phyloP scores from a whole-genome alignment of 495 filamentous ascomycete species.

The Daldinia loculata region DNA sequence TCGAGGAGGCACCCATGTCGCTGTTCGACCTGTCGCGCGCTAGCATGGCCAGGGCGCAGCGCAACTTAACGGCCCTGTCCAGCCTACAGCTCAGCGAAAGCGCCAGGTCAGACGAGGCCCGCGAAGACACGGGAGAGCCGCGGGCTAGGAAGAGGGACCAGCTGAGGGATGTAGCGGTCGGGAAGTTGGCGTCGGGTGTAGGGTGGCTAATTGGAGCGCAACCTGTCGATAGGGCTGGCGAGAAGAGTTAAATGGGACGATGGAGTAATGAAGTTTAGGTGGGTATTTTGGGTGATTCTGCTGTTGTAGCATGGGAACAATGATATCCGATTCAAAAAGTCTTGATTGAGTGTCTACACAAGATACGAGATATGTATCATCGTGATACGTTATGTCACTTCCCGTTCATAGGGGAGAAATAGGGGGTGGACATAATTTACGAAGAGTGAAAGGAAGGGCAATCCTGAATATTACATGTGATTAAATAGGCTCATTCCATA shows the following conservation, averaged over 20 bases:
- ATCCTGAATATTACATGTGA: neutral
- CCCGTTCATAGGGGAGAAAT: neutral
- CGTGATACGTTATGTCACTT: neutral
- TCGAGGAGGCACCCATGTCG: conserved; percentile 88
- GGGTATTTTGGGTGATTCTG: neutral
- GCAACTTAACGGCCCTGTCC: conserved; percentile 58
- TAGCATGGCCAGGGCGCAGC: conserved; percentile 74
- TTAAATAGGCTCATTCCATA: neutral
- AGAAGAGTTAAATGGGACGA: conserved; percentile 12
- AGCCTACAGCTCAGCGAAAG: conserved; percentile 51
- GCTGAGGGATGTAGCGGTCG: conserved; percentile 76
- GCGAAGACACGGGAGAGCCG: conserved; percentile 51
- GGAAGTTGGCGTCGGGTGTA: conserved; percentile 79
- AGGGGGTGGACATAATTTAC: neutral
- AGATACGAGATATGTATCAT: neutral
- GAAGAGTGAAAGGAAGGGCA: neutral
- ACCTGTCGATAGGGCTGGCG: conserved; percentile 39
- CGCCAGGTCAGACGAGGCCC: conserved; percentile 41
- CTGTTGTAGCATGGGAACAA: neutral
- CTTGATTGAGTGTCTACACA: neutral
- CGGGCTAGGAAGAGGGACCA: conserved; percentile 81
- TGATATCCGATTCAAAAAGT: conserved; percentile 2
- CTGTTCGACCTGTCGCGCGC: conserved; percentile 90
- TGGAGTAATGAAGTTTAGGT: neutral
- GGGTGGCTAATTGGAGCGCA: conserved; percentile 85